Base-by-base conservation (phyloP, 176 grass and related monocot species). In the Pontederia crassipes region DNA sequence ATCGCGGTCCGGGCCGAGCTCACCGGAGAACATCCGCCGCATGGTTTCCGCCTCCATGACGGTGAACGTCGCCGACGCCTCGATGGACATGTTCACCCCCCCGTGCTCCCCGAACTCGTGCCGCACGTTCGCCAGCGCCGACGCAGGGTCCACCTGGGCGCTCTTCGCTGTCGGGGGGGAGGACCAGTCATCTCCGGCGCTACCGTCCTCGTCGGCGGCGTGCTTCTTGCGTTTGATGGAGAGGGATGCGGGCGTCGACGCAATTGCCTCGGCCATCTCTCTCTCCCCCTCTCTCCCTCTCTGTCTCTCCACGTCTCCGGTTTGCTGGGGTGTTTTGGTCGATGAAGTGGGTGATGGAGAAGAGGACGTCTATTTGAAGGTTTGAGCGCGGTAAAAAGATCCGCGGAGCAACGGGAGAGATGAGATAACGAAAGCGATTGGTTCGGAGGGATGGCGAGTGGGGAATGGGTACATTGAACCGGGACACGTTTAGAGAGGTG, bases 71-170 rank as follows among this genome's bases (percentile, higher is more conserved):
- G 92, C 92, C 8, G 92, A 97, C 55, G 92, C 92, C 87, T 97
- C 92, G 74, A 97, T 97, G 50, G 92, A 97, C 92, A 97, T 97
- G 84, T 97, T 97, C 58, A 97, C 87, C 28, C 92, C 92, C 24
- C 92, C 92, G 60, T 97, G 84, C 83, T 97, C 92, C 1, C 92
- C 92, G 59, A 97, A 97, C 77, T 97, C 92, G 72, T 97, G 92
- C 0, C 92, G 83, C 45, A 79, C 87, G 59, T 58, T 76, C 5
- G 92, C 92, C 55, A 97, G 78, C 17, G 87, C 81, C 15, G 81
- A 83, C 15, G 87, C 92, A 0, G 92, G 92, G 69, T 97, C 92
- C 2, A 64, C 53, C 14, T n/a, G 16, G n/a, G 61, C 15, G 17
- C 4, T 2, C 17, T 48, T 64, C 45, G 8, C 12, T 11, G 11